Conservation (phyloP, 352 stramenopile genomes). For the Phytophthora foliorum region DNA sequence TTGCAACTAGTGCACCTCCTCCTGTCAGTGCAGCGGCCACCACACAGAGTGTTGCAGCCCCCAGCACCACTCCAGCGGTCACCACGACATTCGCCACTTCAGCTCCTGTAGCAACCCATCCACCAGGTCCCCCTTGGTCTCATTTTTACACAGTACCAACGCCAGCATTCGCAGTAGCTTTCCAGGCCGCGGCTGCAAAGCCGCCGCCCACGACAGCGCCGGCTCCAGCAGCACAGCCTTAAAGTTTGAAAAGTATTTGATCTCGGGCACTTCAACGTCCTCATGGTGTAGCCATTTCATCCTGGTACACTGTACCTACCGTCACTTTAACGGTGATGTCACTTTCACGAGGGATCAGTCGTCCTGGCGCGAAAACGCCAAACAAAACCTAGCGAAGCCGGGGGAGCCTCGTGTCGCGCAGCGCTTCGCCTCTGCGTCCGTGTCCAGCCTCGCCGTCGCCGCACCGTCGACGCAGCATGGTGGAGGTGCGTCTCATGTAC, state of each 20-base stretch:
- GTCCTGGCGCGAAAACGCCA: constrained; percentile 24
- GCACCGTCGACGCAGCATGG: constrained; percentile 12
- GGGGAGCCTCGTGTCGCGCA: constrained; percentile 12
- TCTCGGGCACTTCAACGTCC: neutral
- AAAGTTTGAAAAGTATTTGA: constrained; percentile 1
- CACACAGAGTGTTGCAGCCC: neutral
- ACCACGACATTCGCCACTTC: neutral
- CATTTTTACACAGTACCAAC: constrained; percentile 1
- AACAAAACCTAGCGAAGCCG: constrained; percentile 12
- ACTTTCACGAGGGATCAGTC: constrained; percentile 15
- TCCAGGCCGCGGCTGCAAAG: neutral
- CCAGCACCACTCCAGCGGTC: neutral
- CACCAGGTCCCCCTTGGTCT: neutral
- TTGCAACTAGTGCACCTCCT: neutral
- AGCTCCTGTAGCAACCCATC: neutral
- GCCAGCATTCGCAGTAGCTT: constrained; percentile 4
- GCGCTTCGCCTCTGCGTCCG: constrained; percentile 6
- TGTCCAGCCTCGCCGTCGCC: neutral
- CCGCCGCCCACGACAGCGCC: neutral
- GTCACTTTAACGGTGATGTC: constrained; percentile 10
- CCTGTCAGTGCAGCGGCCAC: neutral
- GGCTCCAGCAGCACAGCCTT: constrained; percentile 4
- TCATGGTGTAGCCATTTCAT: neutral
- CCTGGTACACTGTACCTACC: neutral
- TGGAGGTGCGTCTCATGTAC: constrained; percentile 30